Conservation (phyloP, 371 early-diverging fungal genomes). For the Circinella minor region DNA sequence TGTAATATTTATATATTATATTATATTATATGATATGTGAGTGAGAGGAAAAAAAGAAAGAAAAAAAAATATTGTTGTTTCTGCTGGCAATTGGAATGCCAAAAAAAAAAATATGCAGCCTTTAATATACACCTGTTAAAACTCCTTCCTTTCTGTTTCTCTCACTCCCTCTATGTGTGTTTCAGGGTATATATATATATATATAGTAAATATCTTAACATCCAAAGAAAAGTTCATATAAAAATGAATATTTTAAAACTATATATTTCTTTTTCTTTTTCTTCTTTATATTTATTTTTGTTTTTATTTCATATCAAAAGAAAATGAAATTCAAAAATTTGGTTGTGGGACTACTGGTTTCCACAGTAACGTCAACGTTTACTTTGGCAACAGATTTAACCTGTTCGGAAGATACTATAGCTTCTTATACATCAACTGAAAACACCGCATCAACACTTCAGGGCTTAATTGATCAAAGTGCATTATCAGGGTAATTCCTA, state of each 20-base stretch:
- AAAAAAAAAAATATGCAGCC: conserved; percentile 1
- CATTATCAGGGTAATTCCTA: conserved; percentile 24
- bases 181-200: too few relatives aligned
- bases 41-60: not conserved
- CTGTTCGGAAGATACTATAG: not conserved
- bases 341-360: not conserved
- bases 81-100: not conserved
- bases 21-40: not conserved
- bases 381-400: not conserved
- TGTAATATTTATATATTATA: not conserved
- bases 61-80: not conserved
- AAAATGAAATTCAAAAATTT: conserved; percentile 4
- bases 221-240: too few relatives aligned
- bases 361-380: not conserved
- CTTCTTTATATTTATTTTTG: not conserved
- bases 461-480: conserved; percentile 38
- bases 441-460: conserved; percentile 21
- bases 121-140: too few relatives aligned
- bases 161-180: too few relatives aligned
- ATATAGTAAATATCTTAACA: too few relatives aligned
- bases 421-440: conserved; percentile 7
- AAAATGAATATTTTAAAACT: too few relatives aligned
- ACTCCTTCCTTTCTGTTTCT: too few relatives aligned
- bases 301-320: not conserved
- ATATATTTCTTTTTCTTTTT: not conserved